A percentile compares a stretch with the other conserved stretches of the same genome.
phyloP scores from a whole-genome alignment of 257 asterid species.

The Solanum stenotomum region DNA sequence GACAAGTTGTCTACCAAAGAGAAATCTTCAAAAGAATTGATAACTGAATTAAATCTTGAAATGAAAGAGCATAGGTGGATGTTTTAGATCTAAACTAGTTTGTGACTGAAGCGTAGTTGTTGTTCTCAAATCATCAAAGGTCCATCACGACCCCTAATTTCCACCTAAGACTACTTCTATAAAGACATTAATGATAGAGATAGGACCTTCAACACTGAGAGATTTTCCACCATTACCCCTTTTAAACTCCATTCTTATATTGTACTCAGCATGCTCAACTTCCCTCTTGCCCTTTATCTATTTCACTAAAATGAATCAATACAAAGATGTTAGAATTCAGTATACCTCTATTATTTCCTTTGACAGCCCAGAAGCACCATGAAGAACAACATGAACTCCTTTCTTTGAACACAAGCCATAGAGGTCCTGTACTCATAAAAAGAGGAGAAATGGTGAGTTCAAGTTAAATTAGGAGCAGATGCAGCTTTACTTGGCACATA shows the following conservation, averaged over 20 bases:
- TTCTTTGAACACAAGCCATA: slow-evolving; percentile 52
- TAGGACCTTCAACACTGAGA: not conserved
- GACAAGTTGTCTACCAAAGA: not conserved
- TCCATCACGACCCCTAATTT: not conserved
- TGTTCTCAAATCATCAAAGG: not conserved
- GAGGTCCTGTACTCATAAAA: slow-evolving; percentile 44
- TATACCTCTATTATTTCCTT: slow-evolving; percentile 69
- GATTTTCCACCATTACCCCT: not conserved
- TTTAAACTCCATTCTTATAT: not conserved
- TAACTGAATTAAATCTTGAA: not conserved
- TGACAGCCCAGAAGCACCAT: slow-evolving; percentile 92
- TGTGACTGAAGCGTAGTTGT: not conserved
- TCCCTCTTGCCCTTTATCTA: not conserved
- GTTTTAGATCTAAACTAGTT: not conserved
- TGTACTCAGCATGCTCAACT: not conserved
- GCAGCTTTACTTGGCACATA: not conserved
- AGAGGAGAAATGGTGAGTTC: not conserved
- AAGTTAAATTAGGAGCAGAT: not conserved
- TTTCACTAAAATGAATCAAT: not conserved
- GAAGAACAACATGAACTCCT: slow-evolving; percentile 85
- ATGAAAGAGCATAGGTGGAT: not conserved
- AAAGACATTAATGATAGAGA: not conserved
- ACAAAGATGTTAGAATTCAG: not conserved
- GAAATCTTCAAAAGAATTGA: not conserved
- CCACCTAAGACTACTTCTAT: not conserved